Evolutionary conservation across 768 basidiomycete genomes (phyloP), one percentile per base, ranked within the genome.

Genomic region (Suillus luteus): DNA sequence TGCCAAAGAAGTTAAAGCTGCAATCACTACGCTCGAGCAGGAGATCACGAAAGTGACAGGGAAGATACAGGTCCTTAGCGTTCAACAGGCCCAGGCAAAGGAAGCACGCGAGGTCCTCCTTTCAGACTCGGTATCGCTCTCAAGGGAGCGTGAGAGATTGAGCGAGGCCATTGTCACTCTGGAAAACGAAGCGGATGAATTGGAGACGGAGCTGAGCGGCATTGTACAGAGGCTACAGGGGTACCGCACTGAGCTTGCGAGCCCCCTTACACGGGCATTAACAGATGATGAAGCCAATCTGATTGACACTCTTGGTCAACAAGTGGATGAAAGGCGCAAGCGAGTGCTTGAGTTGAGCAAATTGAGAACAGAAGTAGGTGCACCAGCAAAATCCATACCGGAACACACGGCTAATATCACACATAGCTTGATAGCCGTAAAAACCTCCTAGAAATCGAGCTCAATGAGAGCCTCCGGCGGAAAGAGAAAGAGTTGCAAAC

Each of bases 361-460:
- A 72, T 79, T 76, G 54, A 89, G 88, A 70, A 85, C 87, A 55
- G 86, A 93, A 81, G 94, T 93, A 61, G 43, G 88, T 72, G 9
- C 44, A 5, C 19, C n/a, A 14, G 24, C 43, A 27, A 1, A 59
- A 12, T 27, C 59, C 54, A 55, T 58, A 19, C 11, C 37, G 41
- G 17, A 40, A 19, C 24, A 61, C 33, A 35, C 38, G 6, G 6
- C 43, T 57, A 12, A 37, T 62, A 24, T 67, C 14, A 8, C 1
- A 17, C 51, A 55, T 54, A 74, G 72, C 76, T 94, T 66, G 88
- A 92, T 46, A 84, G 86, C 14, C 82, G 82, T 66, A 95, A 93
- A 78, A 92, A 90, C 71, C 76, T 89, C 5, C 77, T 97, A 35
- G 95, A 97, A 72, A 96, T 97, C 61, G 96, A 99, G 74, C 82